Base-by-base conservation (phyloP, 2,329 filamentous ascomycete genomes). In the Penicillium psychrosexuale region DNA sequence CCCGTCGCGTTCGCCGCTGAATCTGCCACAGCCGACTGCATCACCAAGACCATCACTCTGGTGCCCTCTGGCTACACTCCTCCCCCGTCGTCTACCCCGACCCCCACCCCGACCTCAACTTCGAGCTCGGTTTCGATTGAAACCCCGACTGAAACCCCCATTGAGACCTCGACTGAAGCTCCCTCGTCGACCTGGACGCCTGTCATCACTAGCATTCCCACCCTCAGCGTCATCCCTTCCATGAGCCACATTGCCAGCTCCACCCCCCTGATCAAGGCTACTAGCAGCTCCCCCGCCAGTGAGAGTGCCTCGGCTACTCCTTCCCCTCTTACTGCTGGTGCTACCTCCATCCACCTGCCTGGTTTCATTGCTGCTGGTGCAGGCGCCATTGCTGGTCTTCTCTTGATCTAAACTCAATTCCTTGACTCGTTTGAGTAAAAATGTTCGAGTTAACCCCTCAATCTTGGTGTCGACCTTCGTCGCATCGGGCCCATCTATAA, bases 311-410 rank as follows among this genome's bases (percentile, higher is more conserved):
- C 30, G 13, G 33, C 24, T 12, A 34, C 51, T 15, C 45, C 55
- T 8, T 36, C 59, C 11, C 44, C 57, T 8, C 56, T 62, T 3
- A 47, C 57, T 40, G 66, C 58, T 47, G 65, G 61, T 51, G 66
- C 61, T 49, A 56, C 58, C 17, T 61, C 67, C 12, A 57, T 55
- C 33, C 61, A 67, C 50, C 30, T 68, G 22, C 59, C 69, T 12
- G 65, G 66, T 27, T 63, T 59, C 27, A 48, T 72, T 54, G 65
- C 63, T 31, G 70, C 65, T 8, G 71, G 68, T 59, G 69, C 60
- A 3, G 46, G 69, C 36, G 70, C 66, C 42, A 59, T 69, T 39
- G 68, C 66, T n/a, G 70, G 70, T 22, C 46, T 72, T 28, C 51
- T 69, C n/a, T 50, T 75, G 58, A 60, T 73, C 39, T 75, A 70